Evolutionary conservation across 441 rosid genomes (phyloP), one percentile per base, ranked within the genome.

Genomic region (Populus hybrid): DNA sequence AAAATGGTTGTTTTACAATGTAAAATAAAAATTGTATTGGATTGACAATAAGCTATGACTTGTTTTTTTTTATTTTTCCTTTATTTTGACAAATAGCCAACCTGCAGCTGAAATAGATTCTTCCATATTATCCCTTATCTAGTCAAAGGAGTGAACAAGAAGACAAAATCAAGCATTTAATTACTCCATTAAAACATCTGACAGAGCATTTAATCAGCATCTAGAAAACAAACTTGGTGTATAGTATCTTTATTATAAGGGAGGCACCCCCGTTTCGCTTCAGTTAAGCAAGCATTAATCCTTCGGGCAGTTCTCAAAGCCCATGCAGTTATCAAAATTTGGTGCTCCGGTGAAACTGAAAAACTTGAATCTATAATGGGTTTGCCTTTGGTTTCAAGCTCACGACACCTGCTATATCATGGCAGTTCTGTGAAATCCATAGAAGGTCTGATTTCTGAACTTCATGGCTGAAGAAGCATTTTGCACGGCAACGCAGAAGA

Each of bases 131-230:
- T 64, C 56, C 74, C 6, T 72, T 8, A 69, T 31, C 59, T 68
- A 72, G 45, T 74, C 24, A 69, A 75, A 16, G 45, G 6, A 59
- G 28, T 33, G 12, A 76, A 74, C 36, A 56, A 11, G 67, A 64
- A 74, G 38, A 69, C 24, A 53, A 56, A 45, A 75, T 6, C 72
- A 77, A 53, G 33, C n/a, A 73, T n/a, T 38, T 45, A 80, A 26
- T 69, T 18, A 65, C 77, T 64, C 20, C 66, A 64, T 24, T 24
- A 68, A 63, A 6, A 3, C 9, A 6, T 40, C 63, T 29, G 65
- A 40, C 63, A 6, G 35, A 26, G 28, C 8, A 81, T 36, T 33
- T 8, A 40, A 67, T 53, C 40, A 56, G 38, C 28, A 59, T 18
- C 1, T 56, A 2, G 10, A 24, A 61, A 77, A 73, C 10, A 68